These are phyloP conservation scores for Plasmodium falciparum DNA, from an alignment of 169 alveolate genomes.

Conservation along the genomic window DNA sequence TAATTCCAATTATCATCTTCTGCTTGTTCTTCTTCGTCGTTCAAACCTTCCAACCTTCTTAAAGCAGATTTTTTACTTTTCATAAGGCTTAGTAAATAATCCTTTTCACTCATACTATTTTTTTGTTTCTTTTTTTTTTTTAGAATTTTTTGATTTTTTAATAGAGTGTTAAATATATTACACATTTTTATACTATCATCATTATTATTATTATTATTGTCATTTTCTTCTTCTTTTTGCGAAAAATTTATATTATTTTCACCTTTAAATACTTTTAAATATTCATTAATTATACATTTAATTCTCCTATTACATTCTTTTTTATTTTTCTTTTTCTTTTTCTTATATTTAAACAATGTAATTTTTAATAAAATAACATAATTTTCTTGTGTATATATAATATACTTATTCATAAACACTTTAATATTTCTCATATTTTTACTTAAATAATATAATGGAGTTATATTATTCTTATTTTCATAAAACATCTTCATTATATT, in stretches of 20 bases:
- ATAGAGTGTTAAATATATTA: slow-evolving; percentile 22
- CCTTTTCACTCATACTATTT: slow-evolving; percentile 24
- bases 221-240: too few relatives aligned
- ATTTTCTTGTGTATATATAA: slow-evolving; percentile 47
- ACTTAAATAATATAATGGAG: slow-evolving; percentile 20
- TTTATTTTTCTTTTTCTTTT: neutral
- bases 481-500: slow-evolving; percentile 22
- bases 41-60: neutral
- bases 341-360: slow-evolving; percentile 5
- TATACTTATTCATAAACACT: slow-evolving; percentile 30
- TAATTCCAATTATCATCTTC: neutral
- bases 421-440: slow-evolving; percentile 38
- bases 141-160: slow-evolving; percentile 7
- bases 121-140: neutral
- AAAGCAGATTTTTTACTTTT: neutral
- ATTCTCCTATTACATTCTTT: slow-evolving; percentile 14
- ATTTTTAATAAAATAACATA: slow-evolving; percentile 22
- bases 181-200: neutral
- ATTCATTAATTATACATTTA: neutral
- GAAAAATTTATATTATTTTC: too few relatives aligned
- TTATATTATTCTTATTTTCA: neutral
- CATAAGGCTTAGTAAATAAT: slow-evolving; percentile 25
- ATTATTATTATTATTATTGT: too few relatives aligned
- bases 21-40: neutral
- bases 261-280: too few relatives aligned